These are phyloP conservation scores for Nothophaeocryptopus gaeumannii DNA, from an alignment of 2,329 filamentous ascomycete species.

Conservation along the genomic window DNA sequence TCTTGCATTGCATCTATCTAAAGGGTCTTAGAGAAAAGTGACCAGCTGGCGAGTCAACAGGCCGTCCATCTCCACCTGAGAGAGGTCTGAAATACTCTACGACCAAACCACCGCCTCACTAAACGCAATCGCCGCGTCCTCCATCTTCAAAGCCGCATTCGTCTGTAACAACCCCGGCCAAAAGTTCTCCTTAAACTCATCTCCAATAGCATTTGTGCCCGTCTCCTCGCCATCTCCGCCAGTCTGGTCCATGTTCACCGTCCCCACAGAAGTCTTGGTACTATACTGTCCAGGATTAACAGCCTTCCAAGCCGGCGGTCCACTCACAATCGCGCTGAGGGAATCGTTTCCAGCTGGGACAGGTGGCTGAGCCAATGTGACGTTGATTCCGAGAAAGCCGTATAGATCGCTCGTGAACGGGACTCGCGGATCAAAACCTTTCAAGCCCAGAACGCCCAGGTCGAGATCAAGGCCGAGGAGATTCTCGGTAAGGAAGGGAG, in stretches of 20 bases:
- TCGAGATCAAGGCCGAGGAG: slow-evolving; percentile 1
- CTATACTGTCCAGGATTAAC: slow-evolving; percentile 13
- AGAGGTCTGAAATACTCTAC: no score
- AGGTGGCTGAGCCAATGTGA: slow-evolving; percentile 17
- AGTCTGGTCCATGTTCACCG: slow-evolving; percentile 13
- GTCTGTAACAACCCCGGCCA: slow-evolving; percentile 12
- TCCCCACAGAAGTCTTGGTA: slow-evolving; percentile 8
- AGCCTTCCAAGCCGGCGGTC: slow-evolving; percentile 8
- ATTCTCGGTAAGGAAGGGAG: slow-evolving; percentile 11
- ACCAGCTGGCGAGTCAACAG: no score
- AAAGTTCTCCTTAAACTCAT: slow-evolving; percentile 16
- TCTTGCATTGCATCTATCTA: no score
- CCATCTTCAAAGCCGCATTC: slow-evolving; percentile 13
- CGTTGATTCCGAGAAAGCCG: slow-evolving; percentile 17
- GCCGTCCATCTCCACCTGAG: no score
- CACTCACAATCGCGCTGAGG: slow-evolving; percentile 12
- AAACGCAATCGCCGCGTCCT: slow-evolving; percentile 12
- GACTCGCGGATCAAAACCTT: slow-evolving; percentile 6
- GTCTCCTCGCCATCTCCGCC: slow-evolving; percentile 15
- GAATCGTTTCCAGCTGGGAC: slow-evolving; percentile 11
- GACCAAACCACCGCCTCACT: neutral
- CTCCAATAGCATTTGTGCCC: slow-evolving; percentile 14
- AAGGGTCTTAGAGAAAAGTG: no score
- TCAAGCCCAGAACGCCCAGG: neutral
- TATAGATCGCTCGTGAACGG: slow-evolving; percentile 16